Evolutionary conservation across 371 early-diverging fungal species (phyloP).

Genomic region (Nematocida ironsii): DNA sequence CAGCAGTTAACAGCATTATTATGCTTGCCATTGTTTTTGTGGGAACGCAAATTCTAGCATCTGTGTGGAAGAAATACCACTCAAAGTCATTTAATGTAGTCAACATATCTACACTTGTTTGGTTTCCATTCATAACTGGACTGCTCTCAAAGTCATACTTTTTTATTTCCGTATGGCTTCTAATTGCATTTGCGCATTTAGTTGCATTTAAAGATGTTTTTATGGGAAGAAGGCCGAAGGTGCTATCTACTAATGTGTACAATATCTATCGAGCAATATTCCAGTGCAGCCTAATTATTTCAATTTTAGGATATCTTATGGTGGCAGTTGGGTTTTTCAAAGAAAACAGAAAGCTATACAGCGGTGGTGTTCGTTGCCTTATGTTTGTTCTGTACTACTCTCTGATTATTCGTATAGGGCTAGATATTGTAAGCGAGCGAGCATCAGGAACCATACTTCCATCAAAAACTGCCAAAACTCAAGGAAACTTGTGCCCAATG

Average conservation of each 20-base stretch:
- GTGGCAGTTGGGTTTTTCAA: slow-evolving; percentile 50
- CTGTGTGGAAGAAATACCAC: slow-evolving; percentile 61
- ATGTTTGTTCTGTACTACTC: slow-evolving; percentile 66
- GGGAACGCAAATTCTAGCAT: slow-evolving; percentile 60
- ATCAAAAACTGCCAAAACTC: slow-evolving; percentile 19
- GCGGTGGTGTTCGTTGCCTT: slow-evolving; percentile 31
- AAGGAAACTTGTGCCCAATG: slow-evolving; percentile 47
- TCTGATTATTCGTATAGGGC: slow-evolving; percentile 64
- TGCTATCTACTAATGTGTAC: slow-evolving; percentile 35
- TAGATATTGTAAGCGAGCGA: slow-evolving; percentile 60
- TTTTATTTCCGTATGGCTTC: slow-evolving; percentile 57
- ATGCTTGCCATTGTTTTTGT: slow-evolving; percentile 54
- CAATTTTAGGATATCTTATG: slow-evolving; percentile 29
- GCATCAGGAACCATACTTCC: slow-evolving; percentile 54
- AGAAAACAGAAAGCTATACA: neutral
- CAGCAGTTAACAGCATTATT: slow-evolving; percentile 17
- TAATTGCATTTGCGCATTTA: slow-evolving; percentile 31
- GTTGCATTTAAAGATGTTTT: slow-evolving; percentile 53
- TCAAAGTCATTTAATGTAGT: slow-evolving; percentile 51
- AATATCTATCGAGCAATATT: slow-evolving; percentile 34
- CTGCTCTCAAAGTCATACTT: slow-evolving; percentile 42
- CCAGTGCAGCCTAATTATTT: slow-evolving; percentile 16
- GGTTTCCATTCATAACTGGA: slow-evolving; percentile 61
- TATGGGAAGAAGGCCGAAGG: slow-evolving; percentile 42
- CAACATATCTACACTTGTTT: slow-evolving; percentile 48